These are phyloP conservation scores for Vicia villosa DNA, from an alignment of 306 rosid species.

Conservation along the genomic window DNA sequence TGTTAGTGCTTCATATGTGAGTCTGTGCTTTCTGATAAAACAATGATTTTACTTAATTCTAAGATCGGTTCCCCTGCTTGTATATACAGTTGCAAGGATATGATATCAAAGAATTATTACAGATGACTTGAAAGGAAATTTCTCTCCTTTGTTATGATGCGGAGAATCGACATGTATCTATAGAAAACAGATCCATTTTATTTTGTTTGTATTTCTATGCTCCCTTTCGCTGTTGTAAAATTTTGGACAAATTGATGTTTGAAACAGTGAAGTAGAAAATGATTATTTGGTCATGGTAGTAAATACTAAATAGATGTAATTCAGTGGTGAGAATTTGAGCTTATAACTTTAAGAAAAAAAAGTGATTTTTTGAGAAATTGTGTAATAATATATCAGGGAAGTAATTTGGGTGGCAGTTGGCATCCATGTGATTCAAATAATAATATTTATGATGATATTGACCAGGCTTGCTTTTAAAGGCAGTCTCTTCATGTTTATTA, in stretches of 20 bases:
- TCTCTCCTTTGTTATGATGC: constrained; percentile 25
- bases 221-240: constrained; percentile 24
- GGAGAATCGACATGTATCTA: constrained; percentile 32
- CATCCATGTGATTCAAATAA: background rate
- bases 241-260: background rate
- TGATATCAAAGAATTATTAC: constrained; percentile 93
- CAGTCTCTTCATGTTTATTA: background rate
- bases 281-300: constrained; percentile 2
- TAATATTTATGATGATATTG: background rate
- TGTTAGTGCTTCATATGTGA: background rate
- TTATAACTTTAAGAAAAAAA: too few species aligned
- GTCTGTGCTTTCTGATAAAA: background rate
- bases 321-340: too few species aligned
- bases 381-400: too few species aligned
- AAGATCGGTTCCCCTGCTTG: constrained; percentile 32
- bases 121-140: constrained; percentile 56
- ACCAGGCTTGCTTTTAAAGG: background rate
- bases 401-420: background rate
- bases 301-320: background rate
- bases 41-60: constrained; percentile 5
- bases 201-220: constrained; percentile 16
- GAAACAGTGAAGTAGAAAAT: constrained; percentile 10
- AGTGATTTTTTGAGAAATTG: too few species aligned
- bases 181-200: constrained; percentile 22
- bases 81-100: constrained; percentile 83